phyloP scores from a whole-genome alignment of 768 basidiomycete species.

The Dentipellis sp. region DNA sequence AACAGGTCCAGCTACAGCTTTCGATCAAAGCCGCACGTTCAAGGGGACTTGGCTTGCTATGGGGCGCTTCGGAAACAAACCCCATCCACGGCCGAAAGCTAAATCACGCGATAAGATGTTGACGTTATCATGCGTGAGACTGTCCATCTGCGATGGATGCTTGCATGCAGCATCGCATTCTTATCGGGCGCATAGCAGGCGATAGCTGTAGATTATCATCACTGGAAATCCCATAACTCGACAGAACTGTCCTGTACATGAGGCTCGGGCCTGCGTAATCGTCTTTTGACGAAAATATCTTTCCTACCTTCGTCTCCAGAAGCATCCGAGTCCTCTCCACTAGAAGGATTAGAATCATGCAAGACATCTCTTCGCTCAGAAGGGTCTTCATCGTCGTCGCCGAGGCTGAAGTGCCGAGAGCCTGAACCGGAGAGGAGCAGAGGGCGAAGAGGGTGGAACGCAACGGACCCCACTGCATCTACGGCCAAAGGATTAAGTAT shows the following conservation, averaged over 20 bases:
- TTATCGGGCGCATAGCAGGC: background rate
- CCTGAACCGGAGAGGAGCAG: slow-evolving; percentile 61
- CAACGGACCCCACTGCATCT: slow-evolving; percentile 71
- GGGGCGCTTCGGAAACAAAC: background rate
- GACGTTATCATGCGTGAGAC: background rate
- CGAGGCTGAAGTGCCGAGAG: slow-evolving; percentile 55
- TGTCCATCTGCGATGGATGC: background rate
- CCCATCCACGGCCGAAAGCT: background rate
- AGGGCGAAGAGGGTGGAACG: slow-evolving; percentile 61
- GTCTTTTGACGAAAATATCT: background rate
- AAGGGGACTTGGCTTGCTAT: background rate
- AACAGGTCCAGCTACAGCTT: background rate
- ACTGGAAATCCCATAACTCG: background rate
- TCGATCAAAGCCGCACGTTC: background rate
- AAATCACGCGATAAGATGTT: background rate
- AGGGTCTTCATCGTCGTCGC: background rate
- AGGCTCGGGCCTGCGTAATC: background rate
- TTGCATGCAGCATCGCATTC: background rate
- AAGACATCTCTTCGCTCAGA: background rate
- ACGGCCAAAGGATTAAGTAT: background rate
- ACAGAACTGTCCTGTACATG: background rate
- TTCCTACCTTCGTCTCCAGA: background rate
- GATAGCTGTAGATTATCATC: no score
- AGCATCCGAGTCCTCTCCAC: background rate
- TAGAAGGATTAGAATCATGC: background rate